These are phyloP conservation scores for Fremontodendron californicum DNA, from an alignment of 345 rosid genomes.

Conservation along the genomic window DNA sequence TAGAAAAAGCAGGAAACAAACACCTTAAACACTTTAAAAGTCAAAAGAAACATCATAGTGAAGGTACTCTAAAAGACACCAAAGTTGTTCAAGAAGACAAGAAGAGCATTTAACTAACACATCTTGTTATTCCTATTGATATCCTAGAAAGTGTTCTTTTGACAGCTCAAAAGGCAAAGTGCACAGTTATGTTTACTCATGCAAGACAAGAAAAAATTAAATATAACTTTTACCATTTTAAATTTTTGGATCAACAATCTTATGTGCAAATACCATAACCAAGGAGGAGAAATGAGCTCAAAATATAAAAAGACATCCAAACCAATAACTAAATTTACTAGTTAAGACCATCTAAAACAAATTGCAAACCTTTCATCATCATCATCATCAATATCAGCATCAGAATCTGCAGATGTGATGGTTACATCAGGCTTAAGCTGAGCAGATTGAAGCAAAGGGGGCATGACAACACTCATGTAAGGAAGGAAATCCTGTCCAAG, in stretches of 20 bases:
- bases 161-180: background rate
- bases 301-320: background rate
- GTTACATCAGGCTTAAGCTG: conserved; percentile 74
- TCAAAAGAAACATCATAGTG: background rate
- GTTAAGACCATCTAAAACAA: conserved; percentile 11
- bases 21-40: background rate
- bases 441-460: conserved; percentile 69
- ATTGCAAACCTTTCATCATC: conserved; percentile 59
- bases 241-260: background rate
- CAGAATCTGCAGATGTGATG: conserved; percentile 69
- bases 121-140: background rate
- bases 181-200: background rate
- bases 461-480: conserved; percentile 72
- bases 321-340: background rate
- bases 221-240: background rate
- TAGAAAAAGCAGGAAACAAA: conserved; percentile 1
- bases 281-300: background rate
- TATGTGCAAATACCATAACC: background rate
- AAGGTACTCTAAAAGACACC: background rate
- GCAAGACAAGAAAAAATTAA: background rate
- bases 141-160: background rate
- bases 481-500: conserved; percentile 77
- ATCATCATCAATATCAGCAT: conserved; percentile 54
- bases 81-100: background rate
- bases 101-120: background rate